A percentile compares a stretch with the other conserved stretches of the same genome.
Evolutionary conservation across 148 eudicot species (phyloP).

Genomic region (Chenopodium suecicum): DNA sequence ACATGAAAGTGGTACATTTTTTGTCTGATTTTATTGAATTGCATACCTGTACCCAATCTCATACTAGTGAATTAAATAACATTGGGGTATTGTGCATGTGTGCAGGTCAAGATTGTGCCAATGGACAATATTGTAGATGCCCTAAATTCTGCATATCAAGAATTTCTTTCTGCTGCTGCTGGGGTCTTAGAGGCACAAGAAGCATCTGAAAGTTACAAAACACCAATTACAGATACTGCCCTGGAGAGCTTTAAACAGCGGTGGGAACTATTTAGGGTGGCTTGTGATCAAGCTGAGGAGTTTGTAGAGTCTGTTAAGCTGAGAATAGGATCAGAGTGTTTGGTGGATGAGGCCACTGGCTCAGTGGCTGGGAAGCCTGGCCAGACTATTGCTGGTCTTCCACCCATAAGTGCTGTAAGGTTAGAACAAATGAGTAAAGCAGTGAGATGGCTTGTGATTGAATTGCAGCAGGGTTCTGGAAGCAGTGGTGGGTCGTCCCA

Average conservation of each 20-base stretch:
- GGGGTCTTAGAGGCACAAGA: slow-evolving; percentile 63
- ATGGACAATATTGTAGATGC: slow-evolving; percentile 55
- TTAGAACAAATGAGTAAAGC: slow-evolving; percentile 99
- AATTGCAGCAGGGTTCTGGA: slow-evolving; percentile 83
- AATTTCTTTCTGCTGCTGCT: slow-evolving; percentile 61
- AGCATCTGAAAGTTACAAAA: slow-evolving; percentile 59
- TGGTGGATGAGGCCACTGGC: slow-evolving; percentile 95
- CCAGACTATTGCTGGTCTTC: slow-evolving; percentile 52
- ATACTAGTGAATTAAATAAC: no score
- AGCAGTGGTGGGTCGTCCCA: slow-evolving; percentile 41
- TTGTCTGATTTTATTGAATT: not conserved
- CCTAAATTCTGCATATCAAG: slow-evolving; percentile 47
- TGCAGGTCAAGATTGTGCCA: slow-evolving; percentile 11
- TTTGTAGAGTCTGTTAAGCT: slow-evolving; percentile 89
- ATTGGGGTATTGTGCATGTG: not conserved
- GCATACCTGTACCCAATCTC: not conserved
- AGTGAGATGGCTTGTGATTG: slow-evolving; percentile 88
- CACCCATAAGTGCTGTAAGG: slow-evolving; percentile 90
- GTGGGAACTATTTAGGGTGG: slow-evolving; percentile 78
- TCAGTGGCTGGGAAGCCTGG: slow-evolving; percentile 53
- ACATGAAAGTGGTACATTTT: not conserved
- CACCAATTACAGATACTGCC: slow-evolving; percentile 62
- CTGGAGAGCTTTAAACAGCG: slow-evolving; percentile 80
- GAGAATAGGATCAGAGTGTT: slow-evolving; percentile 90
- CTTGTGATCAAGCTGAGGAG: slow-evolving; percentile 96